Percentiles rank a stretch among this genome's conserved stretches.
Conservation (phyloP, 306 rosid species). For the Aeschynomene evenia region DNA sequence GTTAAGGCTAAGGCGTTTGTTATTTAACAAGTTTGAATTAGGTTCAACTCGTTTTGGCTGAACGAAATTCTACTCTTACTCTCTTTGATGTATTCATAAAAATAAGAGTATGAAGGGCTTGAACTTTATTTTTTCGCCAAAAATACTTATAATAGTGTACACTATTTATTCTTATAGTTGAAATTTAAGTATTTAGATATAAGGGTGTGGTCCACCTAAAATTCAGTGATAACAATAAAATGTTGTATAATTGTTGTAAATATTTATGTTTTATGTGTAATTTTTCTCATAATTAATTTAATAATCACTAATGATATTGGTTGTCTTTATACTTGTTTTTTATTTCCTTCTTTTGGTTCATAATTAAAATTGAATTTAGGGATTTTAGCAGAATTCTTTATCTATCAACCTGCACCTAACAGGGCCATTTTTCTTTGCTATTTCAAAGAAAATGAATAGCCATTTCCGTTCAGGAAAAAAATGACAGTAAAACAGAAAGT, state of each 20-base stretch:
- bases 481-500: background rate
- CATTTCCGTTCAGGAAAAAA: background rate
- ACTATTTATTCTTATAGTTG: too few relatives aligned
- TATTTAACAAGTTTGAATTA: background rate
- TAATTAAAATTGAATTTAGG: background rate
- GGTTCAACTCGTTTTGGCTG: background rate
- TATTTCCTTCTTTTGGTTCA: background rate
- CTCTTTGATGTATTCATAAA: background rate
- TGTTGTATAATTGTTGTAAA: too few relatives aligned
- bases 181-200: too few relatives aligned
- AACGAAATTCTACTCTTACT: conserved; percentile 5
- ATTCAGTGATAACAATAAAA: too few relatives aligned
- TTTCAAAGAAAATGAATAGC: background rate
- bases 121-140: too few relatives aligned
- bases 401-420: background rate
- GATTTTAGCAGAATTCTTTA: background rate
- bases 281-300: too few relatives aligned
- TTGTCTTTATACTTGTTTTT: background rate
- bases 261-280: too few relatives aligned
- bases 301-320: background rate
- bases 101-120: background rate
- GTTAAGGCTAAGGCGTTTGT: background rate
- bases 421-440: background rate
- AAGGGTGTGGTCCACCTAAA: too few relatives aligned
- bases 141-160: too few relatives aligned